A percentile compares a stretch with the other conserved stretches of the same genome.
phyloP scores from a whole-genome alignment of 208 protist genomes.

The Acanthamoeba healyi region DNA sequence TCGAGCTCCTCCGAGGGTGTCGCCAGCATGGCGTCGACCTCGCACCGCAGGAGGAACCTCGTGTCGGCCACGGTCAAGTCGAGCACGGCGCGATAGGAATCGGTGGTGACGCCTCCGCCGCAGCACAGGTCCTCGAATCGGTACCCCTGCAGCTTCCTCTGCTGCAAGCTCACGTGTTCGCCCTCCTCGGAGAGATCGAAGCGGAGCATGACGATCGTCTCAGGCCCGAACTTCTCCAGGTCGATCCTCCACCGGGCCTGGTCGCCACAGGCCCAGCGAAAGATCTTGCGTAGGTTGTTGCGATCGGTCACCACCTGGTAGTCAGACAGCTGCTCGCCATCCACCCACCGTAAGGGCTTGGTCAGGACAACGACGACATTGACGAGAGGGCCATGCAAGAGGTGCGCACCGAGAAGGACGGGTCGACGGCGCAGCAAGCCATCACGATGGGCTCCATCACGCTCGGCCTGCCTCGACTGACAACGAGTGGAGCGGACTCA shows the following conservation, averaged over 20 bases:
- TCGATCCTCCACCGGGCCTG: neutral
- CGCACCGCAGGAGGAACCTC: neutral
- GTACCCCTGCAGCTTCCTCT: neutral
- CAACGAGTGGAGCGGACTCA: neutral
- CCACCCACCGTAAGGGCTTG: neutral
- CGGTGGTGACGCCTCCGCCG: neutral
- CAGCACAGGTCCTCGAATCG: neutral
- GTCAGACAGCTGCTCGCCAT: neutral
- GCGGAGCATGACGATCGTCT: neutral
- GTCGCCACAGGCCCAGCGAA: neutral
- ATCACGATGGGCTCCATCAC: neutral
- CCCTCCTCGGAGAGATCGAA: neutral
- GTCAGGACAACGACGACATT: too few relatives aligned
- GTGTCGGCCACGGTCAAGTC: neutral
- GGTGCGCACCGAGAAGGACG: neutral
- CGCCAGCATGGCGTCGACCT: neutral
- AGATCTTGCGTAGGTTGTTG: slow-evolving; percentile 7
- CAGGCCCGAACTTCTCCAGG: neutral
- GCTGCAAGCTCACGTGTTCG: neutral
- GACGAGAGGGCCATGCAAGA: neutral
- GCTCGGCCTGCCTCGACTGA: neutral
- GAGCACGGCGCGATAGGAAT: neutral
- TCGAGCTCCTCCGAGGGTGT: neutral
- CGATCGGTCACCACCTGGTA: neutral
- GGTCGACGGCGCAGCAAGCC: neutral